Conservation (phyloP, 441 rosid species). For the Erysimum cheiri region DNA sequence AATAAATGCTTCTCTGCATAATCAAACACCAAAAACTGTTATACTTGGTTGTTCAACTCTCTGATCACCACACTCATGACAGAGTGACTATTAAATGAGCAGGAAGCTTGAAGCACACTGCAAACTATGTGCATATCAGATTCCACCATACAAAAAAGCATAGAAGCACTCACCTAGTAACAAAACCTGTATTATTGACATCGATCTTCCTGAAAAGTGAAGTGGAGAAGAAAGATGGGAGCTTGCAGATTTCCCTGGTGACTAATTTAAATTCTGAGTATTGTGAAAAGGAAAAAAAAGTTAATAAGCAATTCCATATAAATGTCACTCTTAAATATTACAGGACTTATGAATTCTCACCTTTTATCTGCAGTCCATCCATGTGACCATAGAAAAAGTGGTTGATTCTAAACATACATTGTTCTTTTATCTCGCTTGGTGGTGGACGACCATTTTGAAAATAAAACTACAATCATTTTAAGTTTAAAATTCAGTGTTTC, state of each 20-base stretch:
- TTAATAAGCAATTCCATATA: slow-evolving; percentile 29
- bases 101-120: neutral
- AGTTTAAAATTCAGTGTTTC: no score
- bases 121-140: slow-evolving; percentile 16
- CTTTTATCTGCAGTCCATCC: slow-evolving; percentile 84
- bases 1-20: slow-evolving; percentile 84
- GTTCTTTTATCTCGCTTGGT: slow-evolving; percentile 85
- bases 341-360: slow-evolving; percentile 44
- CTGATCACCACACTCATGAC: neutral
- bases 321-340: slow-evolving; percentile 12
- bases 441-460: slow-evolving; percentile 75
- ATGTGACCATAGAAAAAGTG: slow-evolving; percentile 75
- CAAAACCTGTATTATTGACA: slow-evolving; percentile 61
- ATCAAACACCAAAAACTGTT: slow-evolving; percentile 14
- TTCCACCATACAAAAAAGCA: slow-evolving; percentile 11
- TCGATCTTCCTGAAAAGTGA: slow-evolving; percentile 85
- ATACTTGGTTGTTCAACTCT: neutral
- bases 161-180: slow-evolving; percentile 69
- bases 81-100: neutral
- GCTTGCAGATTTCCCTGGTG: slow-evolving; percentile 96
- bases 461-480: slow-evolving; percentile 50
- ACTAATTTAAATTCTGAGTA: slow-evolving; percentile 81
- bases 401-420: slow-evolving; percentile 66
- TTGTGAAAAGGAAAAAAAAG: slow-evolving; percentile 20
- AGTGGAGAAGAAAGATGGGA: slow-evolving; percentile 91